phyloP scores from a whole-genome alignment of 2,329 filamentous ascomycete genomes.

The Annulohypoxylon truncatum region DNA sequence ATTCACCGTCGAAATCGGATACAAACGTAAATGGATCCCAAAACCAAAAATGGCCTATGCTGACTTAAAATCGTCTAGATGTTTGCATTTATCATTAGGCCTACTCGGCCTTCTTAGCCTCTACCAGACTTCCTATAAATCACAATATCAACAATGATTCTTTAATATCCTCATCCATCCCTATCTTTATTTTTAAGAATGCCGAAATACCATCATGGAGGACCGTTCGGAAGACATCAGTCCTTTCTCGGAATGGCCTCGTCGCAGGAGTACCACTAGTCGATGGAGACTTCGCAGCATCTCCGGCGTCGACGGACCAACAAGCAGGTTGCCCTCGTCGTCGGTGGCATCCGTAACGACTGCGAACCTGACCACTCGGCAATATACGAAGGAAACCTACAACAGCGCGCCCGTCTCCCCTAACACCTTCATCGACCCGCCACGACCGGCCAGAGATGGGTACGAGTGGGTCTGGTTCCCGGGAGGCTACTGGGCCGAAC shows the following conservation, averaged over 20 bases:
- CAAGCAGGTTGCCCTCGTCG: conserved; percentile 42
- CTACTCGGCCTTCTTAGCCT: conserved; percentile 9
- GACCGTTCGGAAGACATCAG: conserved; percentile 35
- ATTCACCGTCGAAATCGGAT: background rate
- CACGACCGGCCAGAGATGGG: conserved; percentile 64
- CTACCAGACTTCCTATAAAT: conserved; percentile 28
- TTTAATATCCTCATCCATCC: conserved; percentile 19
- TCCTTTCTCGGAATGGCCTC: conserved; percentile 37
- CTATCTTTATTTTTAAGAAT: background rate
- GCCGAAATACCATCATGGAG: conserved; percentile 30
- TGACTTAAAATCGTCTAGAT: conserved; percentile 2
- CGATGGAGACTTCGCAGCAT: conserved; percentile 46
- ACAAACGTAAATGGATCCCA: background rate
- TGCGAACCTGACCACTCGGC: conserved; percentile 20
- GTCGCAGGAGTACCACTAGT: conserved; percentile 33
- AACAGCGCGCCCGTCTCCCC: conserved; percentile 27
- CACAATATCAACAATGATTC: conserved; percentile 29
- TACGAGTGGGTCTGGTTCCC: conserved; percentile 74
- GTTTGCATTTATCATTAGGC: background rate
- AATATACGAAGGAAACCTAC: conserved; percentile 33
- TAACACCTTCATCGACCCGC: conserved; percentile 59
- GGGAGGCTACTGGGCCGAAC: conserved; percentile 71
- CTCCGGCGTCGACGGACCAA: conserved; percentile 47
- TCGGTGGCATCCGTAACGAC: conserved; percentile 32
- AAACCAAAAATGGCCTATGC: background rate